Conservation (phyloP, 257 asterid genomes). For the Mentha longifolia region DNA sequence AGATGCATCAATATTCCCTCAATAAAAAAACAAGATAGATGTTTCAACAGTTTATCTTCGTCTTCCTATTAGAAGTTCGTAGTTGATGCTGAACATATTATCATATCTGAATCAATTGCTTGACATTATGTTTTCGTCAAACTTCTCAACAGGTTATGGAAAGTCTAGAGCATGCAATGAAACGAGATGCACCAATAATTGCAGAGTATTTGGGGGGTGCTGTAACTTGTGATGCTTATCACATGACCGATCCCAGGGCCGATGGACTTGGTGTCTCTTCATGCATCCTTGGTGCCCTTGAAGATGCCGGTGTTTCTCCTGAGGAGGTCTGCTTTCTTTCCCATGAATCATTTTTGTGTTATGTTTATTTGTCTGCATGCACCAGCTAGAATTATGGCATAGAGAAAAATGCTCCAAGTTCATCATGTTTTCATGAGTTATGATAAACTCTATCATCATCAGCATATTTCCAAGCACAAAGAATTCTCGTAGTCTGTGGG, state of each 20-base stretch:
- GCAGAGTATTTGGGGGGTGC: conserved; percentile 99
- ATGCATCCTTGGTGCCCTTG: conserved; percentile 75
- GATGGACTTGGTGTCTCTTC: conserved; percentile 99
- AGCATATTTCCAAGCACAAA: background rate
- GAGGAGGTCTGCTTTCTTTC: conserved; percentile 72
- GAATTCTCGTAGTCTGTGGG: background rate
- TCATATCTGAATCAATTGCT: conserved; percentile 4
- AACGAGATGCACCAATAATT: conserved; percentile 86
- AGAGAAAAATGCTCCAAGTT: background rate
- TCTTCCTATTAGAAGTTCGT: background rate
- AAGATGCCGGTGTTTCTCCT: conserved; percentile 89
- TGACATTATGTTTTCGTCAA: conserved; percentile 14
- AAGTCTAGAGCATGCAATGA: conserved; percentile 96
- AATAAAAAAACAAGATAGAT: too few species aligned
- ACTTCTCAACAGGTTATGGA: conserved; percentile 78
- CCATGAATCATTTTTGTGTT: background rate
- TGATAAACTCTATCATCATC: conserved; percentile 10
- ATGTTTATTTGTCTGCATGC: background rate
- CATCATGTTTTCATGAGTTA: background rate
- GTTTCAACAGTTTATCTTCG: too few species aligned
- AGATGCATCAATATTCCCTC: too few species aligned
- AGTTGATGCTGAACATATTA: background rate
- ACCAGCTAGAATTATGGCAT: conserved; percentile 1
- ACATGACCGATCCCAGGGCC: conserved; percentile 97
- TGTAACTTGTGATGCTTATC: conserved; percentile 92